These are phyloP conservation scores for Pythium folliculosum DNA, from an alignment of 352 stramenopile genomes.

Conservation along the genomic window DNA sequence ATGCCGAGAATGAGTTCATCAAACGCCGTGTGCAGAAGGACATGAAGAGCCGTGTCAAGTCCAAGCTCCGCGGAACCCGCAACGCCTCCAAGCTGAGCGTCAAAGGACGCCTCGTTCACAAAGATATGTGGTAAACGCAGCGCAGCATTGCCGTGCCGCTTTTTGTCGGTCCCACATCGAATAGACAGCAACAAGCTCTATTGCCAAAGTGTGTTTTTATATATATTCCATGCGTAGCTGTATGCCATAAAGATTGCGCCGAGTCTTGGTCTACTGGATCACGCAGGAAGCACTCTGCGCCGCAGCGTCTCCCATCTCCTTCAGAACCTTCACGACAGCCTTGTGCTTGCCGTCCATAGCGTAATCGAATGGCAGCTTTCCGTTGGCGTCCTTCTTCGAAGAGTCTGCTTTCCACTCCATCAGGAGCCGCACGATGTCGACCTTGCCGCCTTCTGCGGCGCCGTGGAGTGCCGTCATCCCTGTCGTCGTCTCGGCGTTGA, in stretches of 20 bases:
- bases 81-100: constrained; percentile 86
- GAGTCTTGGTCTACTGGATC: constrained; percentile 62
- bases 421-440: constrained; percentile 90
- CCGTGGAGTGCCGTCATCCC: constrained; percentile 90
- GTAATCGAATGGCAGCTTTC: constrained; percentile 92
- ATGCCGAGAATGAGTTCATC: constrained; percentile 70
- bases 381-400: constrained; percentile 86
- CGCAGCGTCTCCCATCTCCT: constrained; percentile 91
- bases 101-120: constrained; percentile 84
- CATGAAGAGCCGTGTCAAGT: constrained; percentile 57
- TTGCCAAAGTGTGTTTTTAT: constrained; percentile 14
- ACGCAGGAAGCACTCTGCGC: constrained; percentile 84
- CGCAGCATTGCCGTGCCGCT: background rate
- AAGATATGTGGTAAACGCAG: constrained; percentile 53
- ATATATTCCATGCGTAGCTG: constrained; percentile 28
- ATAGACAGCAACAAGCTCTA: constrained; percentile 2
- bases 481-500: constrained; percentile 90
- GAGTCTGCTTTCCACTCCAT: constrained; percentile 91
- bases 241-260: constrained; percentile 12
- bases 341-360: constrained; percentile 93
- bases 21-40: constrained; percentile 83
- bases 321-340: constrained; percentile 89
- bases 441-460: constrained; percentile 88
- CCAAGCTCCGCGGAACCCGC: constrained; percentile 55
- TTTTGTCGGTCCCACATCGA: background rate